Percentiles rank a stretch among this genome's conserved stretches.
These are phyloP conservation scores for Gentiana straminea DNA, from an alignment of 257 asterid genomes.

Conservation along the genomic window DNA sequence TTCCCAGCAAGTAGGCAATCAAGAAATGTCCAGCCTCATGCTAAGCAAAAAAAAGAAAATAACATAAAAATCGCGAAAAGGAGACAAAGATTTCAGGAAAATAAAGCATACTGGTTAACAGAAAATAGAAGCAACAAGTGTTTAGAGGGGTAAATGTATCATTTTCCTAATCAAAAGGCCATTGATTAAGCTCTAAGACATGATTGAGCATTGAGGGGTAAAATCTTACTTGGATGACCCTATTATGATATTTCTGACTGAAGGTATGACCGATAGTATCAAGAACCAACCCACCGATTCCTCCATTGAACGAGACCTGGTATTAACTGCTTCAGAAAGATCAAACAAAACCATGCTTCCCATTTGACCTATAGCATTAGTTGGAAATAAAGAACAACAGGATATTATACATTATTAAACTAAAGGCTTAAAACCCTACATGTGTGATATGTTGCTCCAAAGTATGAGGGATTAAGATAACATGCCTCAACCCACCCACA, in stretches of 20 bases:
- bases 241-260: constrained; percentile 82
- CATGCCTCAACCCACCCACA: too few relatives aligned
- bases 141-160: background rate
- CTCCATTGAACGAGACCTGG: constrained; percentile 76
- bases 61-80: constrained; percentile 12
- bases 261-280: constrained; percentile 78
- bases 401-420: background rate
- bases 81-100: background rate
- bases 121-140: background rate
- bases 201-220: constrained; percentile 3
- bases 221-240: constrained; percentile 74
- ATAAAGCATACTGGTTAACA: background rate
- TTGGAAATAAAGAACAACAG: background rate
- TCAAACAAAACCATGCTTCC: constrained; percentile 1
- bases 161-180: too few relatives aligned
- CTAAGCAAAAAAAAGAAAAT: constrained; percentile 27
- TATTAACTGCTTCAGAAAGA: constrained; percentile 23
- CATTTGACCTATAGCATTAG: background rate
- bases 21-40: constrained; percentile 99
- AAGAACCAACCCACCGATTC: constrained; percentile 75
- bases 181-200: too few relatives aligned
- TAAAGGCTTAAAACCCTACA: background rate
- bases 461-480: too few relatives aligned
- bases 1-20: constrained; percentile 88
- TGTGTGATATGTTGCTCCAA: too few relatives aligned